phyloP scores from a whole-genome alignment of 176 grass and related monocot species.

The Elaeis guineensis region DNA sequence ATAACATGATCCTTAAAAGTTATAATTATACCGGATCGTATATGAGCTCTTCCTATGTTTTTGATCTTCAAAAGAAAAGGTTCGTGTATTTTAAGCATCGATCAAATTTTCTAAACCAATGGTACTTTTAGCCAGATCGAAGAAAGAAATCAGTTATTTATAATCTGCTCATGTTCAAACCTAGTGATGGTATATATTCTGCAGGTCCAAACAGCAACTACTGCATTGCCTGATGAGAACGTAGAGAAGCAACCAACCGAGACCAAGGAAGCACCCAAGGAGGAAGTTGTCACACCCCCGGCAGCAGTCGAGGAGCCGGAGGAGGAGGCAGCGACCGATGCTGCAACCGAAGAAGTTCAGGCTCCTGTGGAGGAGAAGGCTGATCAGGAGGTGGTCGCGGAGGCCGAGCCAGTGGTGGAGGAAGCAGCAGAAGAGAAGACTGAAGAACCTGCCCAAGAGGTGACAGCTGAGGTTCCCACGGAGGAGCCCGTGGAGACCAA shows the following conservation, averaged over 20 bases:
- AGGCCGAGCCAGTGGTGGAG: neutral
- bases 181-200: neutral
- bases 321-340: neutral
- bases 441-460: no score
- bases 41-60: no score
- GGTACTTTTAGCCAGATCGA: neutral
- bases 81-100: no score
- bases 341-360: neutral
- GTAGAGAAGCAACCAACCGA: neutral
- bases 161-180: neutral
- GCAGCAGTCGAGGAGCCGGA: neutral
- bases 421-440: no score
- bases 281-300: neutral
- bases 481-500: no score
- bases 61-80: no score
- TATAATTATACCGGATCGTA: no score
- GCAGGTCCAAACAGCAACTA: neutral
- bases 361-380: neutral
- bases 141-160: neutral
- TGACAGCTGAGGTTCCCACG: no score
- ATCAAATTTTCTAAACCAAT: neutral
- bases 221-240: neutral
- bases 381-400: neutral
- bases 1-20: no score
- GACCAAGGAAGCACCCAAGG: neutral